These are phyloP conservation scores for Picea abies DNA, from an alignment of 83 land plant species.

Conservation along the genomic window DNA sequence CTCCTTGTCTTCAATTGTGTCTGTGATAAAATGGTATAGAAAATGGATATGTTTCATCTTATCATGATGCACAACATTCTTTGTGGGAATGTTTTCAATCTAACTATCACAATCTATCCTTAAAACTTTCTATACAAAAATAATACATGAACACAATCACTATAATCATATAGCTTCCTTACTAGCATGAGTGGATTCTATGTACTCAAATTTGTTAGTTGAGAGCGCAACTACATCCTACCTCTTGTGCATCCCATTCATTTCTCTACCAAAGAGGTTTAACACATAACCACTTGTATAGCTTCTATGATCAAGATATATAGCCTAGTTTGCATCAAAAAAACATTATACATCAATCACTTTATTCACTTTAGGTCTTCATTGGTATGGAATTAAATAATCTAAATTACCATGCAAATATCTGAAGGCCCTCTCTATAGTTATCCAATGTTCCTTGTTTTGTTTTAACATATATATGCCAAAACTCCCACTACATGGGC, in stretches of 20 bases:
- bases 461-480: neutral
- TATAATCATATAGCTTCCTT: neutral
- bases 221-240: neutral
- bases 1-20: neutral
- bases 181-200: neutral
- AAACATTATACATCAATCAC: neutral
- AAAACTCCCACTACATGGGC: neutral
- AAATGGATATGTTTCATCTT: neutral
- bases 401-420: neutral
- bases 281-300: neutral
- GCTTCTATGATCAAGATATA: neutral
- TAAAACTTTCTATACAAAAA: neutral
- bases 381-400: neutral
- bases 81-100: neutral
- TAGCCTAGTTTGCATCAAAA: neutral
- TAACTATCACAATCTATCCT: neutral
- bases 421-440: neutral
- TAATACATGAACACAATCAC: neutral
- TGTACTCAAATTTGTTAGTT: neutral
- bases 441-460: neutral
- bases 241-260: neutral
- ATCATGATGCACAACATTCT: neutral
- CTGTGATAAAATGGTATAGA: neutral
- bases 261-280: neutral
- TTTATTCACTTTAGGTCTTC: neutral